Base-by-base conservation (phyloP, 2,329 filamentous ascomycete genomes). In the Aspergillus jensenii region DNA sequence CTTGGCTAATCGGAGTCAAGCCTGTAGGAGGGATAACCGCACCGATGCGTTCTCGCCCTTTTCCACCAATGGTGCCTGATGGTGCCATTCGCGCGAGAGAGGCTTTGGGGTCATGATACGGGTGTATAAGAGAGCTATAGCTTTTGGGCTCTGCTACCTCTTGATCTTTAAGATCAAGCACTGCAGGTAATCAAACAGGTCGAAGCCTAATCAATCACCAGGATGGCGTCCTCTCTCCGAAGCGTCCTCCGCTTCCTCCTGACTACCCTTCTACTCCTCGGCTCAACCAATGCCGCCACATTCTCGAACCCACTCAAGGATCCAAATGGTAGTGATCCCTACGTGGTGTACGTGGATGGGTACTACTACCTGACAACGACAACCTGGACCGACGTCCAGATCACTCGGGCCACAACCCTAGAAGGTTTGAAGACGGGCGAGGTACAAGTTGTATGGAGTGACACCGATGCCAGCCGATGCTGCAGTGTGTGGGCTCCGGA, bases 401-500 rank as follows among this genome's bases (percentile, higher is more conserved):
- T 87, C n/a, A 78, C 81, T 0, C 75, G 82, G 1, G 78, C 84
- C 0, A 81, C 72, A 9, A 86, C 82, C 0, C 70, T 87, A 5
- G 78, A 80, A 33, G 83, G 82, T 0, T 69, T 87, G n/a, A 84
- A 84, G 72, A 81, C 76, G 0, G 82, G 78, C 0, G 74, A 79
- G 39, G 79, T 76, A 19, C 83, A 82, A 61, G 70, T 67, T 3
- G 80, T 86, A 27, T 86, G 81, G 72, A 76, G 74, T 0, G 80
- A 82, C 55, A 71, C 68, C 4, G 78, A 77, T 15, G 65, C 81
- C 2, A 72, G 71, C 4, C 74, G 81, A 15, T 81, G 80, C 68
- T 82, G 81, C 67, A 84, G 84, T 54, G 78, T 86, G 39, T 86
- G 83, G 83, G 83, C 84, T 0, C 83, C 83, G 0, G 83, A 85